Evolutionary conservation across 2,329 filamentous ascomycete genomes (phyloP).

Genomic region (Elsinoe necatrix): DNA sequence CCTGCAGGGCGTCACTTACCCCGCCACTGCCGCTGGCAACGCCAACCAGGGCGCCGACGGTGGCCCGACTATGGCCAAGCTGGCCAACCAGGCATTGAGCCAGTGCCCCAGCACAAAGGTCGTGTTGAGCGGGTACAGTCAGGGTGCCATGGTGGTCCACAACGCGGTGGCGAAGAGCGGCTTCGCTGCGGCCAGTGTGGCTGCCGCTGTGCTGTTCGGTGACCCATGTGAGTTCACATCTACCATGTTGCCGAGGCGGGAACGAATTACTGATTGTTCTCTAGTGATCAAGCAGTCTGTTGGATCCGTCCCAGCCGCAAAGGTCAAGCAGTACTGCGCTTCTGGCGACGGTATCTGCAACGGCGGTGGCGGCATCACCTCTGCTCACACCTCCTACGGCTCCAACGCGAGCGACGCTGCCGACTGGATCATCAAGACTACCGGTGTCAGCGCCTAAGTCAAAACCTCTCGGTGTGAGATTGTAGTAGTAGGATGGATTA

Average conservation of each 20-base stretch:
- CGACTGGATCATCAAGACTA: conserved; percentile 10
- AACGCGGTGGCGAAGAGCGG: conserved; percentile 3
- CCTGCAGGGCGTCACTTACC: conserved; percentile 17
- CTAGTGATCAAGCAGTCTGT: conserved; percentile 9
- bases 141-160: conserved; percentile 16
- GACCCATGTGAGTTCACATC: conserved; percentile 4
- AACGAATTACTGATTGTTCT: not conserved
- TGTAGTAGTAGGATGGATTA: no score
- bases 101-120: conserved; percentile 16
- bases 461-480: no score
- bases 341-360: not conserved
- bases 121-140: conserved; percentile 15
- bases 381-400: conserved; percentile 17
- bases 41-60: conserved; percentile 14
- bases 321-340: conserved; percentile 14
- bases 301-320: conserved; percentile 2
- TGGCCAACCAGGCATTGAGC: conserved; percentile 13
- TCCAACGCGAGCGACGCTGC: not conserved
- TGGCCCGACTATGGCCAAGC: conserved; percentile 16
- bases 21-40: conserved; percentile 10
- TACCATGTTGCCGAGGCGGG: not conserved
- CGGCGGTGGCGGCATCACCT: not conserved
- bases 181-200: not conserved
- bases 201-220: conserved; percentile 6
- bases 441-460: not conserved